phyloP scores from a whole-genome alignment of 805 yeast species.

The Saccharomyces eubayanus region DNA sequence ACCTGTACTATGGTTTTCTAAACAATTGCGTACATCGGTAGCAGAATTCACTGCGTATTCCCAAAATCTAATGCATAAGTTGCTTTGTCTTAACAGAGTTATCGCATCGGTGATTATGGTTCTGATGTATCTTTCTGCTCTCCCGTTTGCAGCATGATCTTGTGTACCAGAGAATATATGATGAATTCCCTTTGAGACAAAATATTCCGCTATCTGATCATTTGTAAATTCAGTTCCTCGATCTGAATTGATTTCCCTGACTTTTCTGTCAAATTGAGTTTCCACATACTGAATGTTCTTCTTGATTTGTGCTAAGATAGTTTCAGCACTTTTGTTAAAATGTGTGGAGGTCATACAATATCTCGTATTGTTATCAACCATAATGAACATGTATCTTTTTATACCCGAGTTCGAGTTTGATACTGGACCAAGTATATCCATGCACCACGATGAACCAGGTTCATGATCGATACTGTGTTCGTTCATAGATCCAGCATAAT shows the following conservation, averaged over 20 bases:
- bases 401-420: no score
- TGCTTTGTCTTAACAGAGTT: not conserved
- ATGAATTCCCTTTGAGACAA: conserved; percentile 1
- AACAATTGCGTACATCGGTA: conserved; percentile 2
- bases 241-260: no score
- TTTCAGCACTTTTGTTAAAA: no score
- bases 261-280: no score
- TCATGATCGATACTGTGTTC: not conserved
- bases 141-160: conserved; percentile 7
- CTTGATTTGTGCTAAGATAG: no score
- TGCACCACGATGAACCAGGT: no score
- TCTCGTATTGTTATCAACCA: no score
- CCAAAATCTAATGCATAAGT: conserved; percentile 1
- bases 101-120: conserved; percentile 1
- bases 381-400: no score
- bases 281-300: no score
- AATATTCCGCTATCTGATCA: not conserved
- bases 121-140: conserved; percentile 7
- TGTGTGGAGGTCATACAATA: no score
- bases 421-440: no score
- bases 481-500: conserved; percentile 5
- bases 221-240: no score
- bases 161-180: not conserved
- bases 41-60: not conserved
- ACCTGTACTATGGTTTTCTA: not conserved